phyloP scores from a whole-genome alignment of 2,329 filamentous ascomycete species.

The Botryotinia calthae region DNA sequence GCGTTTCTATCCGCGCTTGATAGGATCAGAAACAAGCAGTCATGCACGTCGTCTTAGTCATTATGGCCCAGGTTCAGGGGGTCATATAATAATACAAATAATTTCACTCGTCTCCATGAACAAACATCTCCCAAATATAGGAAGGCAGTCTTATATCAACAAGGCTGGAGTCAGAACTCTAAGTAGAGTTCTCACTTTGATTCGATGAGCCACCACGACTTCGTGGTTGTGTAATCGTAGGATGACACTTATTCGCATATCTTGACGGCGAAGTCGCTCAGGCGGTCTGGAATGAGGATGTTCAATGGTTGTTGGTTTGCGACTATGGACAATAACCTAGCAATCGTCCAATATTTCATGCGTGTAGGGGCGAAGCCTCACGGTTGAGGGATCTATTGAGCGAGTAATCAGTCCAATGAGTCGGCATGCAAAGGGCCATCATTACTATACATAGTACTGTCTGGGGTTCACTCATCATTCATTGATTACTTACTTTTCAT shows the following conservation, averaged over 20 bases:
- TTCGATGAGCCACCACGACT: conserved; percentile 16
- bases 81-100: neutral
- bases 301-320: neutral
- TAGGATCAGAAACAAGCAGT: neutral
- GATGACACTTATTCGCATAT: neutral
- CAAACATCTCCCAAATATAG: neutral
- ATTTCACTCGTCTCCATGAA: neutral
- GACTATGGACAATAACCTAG: neutral
- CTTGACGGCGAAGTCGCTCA: conserved; percentile 10
- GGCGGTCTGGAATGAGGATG: neutral
- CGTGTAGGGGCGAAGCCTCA: neutral
- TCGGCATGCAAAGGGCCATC: neutral
- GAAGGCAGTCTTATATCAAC: neutral
- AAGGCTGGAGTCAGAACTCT: neutral
- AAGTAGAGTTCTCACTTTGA: conserved; percentile 12
- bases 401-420: neutral
- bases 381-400: neutral
- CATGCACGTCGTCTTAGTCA: conserved; percentile 12
- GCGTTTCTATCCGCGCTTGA: neutral
- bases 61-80: neutral
- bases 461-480: neutral
- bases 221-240: neutral
- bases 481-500: neutral
- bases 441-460: neutral
- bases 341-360: neutral